Evolutionary conservation across 2,329 filamentous ascomycete species (phyloP), one percentile per base, ranked within the genome.

Genomic region (Pseudocercospora musae): DNA sequence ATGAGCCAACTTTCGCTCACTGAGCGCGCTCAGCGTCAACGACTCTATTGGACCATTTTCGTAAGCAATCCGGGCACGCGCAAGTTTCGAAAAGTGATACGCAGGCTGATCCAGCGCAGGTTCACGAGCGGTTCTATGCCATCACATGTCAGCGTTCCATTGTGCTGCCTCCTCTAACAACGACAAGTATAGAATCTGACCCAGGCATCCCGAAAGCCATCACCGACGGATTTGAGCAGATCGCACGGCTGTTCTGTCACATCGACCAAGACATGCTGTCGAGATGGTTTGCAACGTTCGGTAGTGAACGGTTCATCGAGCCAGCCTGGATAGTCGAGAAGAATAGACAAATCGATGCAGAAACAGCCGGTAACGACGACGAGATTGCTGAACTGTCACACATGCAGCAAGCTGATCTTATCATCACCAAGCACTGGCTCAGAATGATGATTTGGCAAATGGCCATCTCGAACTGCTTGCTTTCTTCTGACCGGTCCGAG

Each of bases 371-470:
- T 9, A 46, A 62, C 42, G 58, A 49, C 37, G 46, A 59, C n/a
- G 40, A 81, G 20, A 74, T 75, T 7, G 72, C 74, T 27, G 44
- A 23, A n/a, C 54, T 62, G 18, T 60, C 20, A 21, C 59, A 49
- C 57, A 76, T 81, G 72, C 79, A 81, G 69, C 78, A 80, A 59
- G 80, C 80, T 5, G 81, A 83, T 63, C 72, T 83, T n/a, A 76
- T 79, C 52, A 78, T 83, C 54, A 82, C 80, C 0, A 75, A 79
- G 15, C 80, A 82, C 63, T 83, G 80, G 81, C 72, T 82, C 49
- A 73, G 79, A 15, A 81, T 79, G 0, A 69, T 82, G 29, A 74
- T 81, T 0, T 83, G 81, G 81, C 79, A 80, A 50, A 77, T 82
- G 59, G 81, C 80, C 13, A 78, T 82, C 74, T 79, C 78, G 11